Base-by-base conservation (phyloP, 495 filamentous ascomycete species). In the Filosporella fistucella region DNA sequence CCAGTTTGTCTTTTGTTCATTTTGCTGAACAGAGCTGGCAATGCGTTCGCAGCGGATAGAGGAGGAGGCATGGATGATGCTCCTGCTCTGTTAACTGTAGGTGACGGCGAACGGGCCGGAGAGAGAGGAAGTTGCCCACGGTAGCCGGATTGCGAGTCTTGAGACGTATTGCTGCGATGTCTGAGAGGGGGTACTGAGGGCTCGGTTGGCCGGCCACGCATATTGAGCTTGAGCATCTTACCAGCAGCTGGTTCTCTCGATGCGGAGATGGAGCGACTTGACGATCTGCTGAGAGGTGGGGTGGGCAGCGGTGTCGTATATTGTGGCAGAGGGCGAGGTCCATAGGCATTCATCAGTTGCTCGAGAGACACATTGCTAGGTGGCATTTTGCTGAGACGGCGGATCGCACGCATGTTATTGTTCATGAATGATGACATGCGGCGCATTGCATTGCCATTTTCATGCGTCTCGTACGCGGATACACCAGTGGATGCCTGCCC, bases 391-490 rank as follows among this genome's bases (percentile, higher is more conserved):
- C 56, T 62, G 17, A 66, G 52, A n/a, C 61, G 51, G 1, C 59
- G 51, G 37, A 66, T 60, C 2, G 42, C 51, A 10, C 46, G 48
- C 38, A 59, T 51, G 25, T 63, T 66, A 11, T 46, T 48, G 8
- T 40, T 33, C 32, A 63, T 60, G 42, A 66, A 64, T 11, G 32
- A 44, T 1, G 52, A 53, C 42, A 64, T 61, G 7, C 53, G 52
- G 18, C 55, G 47, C n/a, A 61, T 23, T 13, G 63, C 61, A 45
- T 59, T 54, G 2, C 47, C 45, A 24, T 60, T 47, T 7, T 59
- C 34, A 16, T 56, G 52, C 6, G 52, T 47, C 20, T 53, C 60
- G 41, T 58, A 64, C 21, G 51, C 54, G 10, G 43, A 25, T 20
- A 40, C 38, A 10, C 22, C 32, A 7, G 32, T 47, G 21, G 54